Conservation (phyloP, 306 rosid species). For the Inga laurina region DNA sequence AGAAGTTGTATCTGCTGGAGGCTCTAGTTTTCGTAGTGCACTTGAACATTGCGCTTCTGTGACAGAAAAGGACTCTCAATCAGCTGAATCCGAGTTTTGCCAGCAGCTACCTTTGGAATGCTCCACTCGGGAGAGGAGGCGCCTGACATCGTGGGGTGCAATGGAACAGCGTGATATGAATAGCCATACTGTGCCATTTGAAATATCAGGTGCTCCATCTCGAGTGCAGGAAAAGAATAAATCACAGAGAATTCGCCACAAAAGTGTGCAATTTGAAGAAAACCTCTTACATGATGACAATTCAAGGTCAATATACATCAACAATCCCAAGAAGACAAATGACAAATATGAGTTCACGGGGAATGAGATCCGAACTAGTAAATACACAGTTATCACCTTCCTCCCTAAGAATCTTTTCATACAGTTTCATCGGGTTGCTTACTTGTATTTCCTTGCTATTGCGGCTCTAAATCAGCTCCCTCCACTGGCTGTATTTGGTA, state of each 20-base stretch:
- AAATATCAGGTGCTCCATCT: slow-evolving; percentile 44
- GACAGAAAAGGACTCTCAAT: slow-evolving; percentile 27
- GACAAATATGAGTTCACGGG: slow-evolving; percentile 90
- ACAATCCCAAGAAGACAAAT: slow-evolving; percentile 77
- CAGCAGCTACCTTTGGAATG: slow-evolving; percentile 59
- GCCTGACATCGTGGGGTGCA: slow-evolving; percentile 60
- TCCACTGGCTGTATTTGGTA: slow-evolving; percentile 91
- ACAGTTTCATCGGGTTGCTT: slow-evolving; percentile 95
- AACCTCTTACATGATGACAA: slow-evolving; percentile 50
- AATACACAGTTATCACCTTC: slow-evolving; percentile 81
- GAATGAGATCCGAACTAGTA: slow-evolving; percentile 86
- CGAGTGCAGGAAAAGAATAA: slow-evolving; percentile 52
- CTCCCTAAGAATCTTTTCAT: slow-evolving; percentile 88
- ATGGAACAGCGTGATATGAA: slow-evolving; percentile 66
- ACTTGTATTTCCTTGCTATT: slow-evolving; percentile 88
- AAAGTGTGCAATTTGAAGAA: slow-evolving; percentile 69
- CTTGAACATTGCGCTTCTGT: slow-evolving; percentile 19
- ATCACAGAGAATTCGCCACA: slow-evolving; percentile 62
- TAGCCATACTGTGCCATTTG: slow-evolving; percentile 41
- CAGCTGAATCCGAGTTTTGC: slow-evolving; percentile 33
- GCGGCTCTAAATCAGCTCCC: slow-evolving; percentile 99
- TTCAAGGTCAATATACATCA: slow-evolving; percentile 77
- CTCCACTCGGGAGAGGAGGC: slow-evolving; percentile 55
- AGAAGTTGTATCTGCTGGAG: slow-evolving; percentile 29
- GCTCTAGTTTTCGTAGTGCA: slow-evolving; percentile 38